Base-by-base conservation (phyloP, 352 stramenopile genomes). In the Phytophthora pistaciae region DNA sequence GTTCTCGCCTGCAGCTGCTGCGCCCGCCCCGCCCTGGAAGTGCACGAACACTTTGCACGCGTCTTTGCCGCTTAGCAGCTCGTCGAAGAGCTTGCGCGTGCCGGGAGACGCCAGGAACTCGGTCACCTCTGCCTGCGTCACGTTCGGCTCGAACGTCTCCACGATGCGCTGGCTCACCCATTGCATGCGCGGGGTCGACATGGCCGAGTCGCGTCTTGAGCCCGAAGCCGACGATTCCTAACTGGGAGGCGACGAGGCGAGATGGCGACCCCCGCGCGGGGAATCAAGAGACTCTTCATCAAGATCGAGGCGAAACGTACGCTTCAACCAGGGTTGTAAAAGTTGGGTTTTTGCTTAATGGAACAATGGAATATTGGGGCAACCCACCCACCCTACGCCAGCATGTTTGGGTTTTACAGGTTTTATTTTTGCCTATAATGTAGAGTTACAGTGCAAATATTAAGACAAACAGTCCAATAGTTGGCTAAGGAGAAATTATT, bases 161-260 rank as follows among this genome's bases (percentile, higher is more conserved):
- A 91, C 53, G 49, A 96, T 83, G 56, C 90, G 90, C 72, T 88
- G 80, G 5, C 73, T 83, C 48, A 91, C 78, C 90, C 90, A 96
- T 72, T 95, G 88, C 85, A 95, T 94, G 50, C 90, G 90, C 50
- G 83, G 65, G 44, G 68, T 96, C 74, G 76, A 80, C 86, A 96
- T 96, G 58, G 42, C 55, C 20, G n/a, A 54, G 54, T 59, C 33
- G 44, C 55, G 54, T 52, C 56, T 58, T 73, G 29, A 60, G 42
- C 54, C 33, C 36, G 38, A 27, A 31, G 13, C 11, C 27, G 70
- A 18, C 25, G 56, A 64, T 78, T 74, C 48, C 31, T 72, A 70
- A 76, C 69, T 76, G 69, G 33, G 58, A 68, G 42, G 53, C 31
- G 1, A 10, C 31, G 31, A 36, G 31, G 31, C 31, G 31, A 36